Conservation (phyloP, 352 stramenopile genomes). For the Globisporangium barbulae region DNA sequence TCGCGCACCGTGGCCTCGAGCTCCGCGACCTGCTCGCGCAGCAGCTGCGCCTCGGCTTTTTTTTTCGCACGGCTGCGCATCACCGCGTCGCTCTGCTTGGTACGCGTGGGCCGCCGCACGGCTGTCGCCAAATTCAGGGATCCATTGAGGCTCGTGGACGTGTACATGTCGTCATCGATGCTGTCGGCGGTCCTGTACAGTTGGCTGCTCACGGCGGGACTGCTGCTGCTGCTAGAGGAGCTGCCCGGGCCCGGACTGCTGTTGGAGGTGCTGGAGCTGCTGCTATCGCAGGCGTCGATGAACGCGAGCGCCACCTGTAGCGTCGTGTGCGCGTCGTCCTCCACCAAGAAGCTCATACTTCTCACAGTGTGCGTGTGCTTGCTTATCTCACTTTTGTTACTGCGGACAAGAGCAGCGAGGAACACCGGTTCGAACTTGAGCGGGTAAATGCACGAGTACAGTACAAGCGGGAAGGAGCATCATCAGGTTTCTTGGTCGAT, state of each 20-base stretch:
- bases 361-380: not conserved
- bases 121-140: too few species aligned
- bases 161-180: not conserved
- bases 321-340: constrained; percentile 2
- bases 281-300: constrained; percentile 23
- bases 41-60: not conserved
- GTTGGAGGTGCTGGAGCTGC: not conserved
- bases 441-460: too few species aligned
- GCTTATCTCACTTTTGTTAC: not conserved
- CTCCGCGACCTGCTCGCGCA: not conserved
- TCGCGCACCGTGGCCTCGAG: constrained; percentile 6
- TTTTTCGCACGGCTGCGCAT: constrained; percentile 11
- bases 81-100: not conserved
- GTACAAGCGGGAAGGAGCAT: too few species aligned
- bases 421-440: too few species aligned
- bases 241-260: not conserved
- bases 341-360: constrained; percentile 10
- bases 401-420: too few species aligned
- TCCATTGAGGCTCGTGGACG: not conserved
- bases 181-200: not conserved
- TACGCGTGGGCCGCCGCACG: not conserved
- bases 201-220: not conserved
- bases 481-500: too few species aligned
- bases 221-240: not conserved
- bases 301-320: constrained; percentile 14